A percentile compares a stretch with the other conserved stretches of the same genome.
phyloP scores from a whole-genome alignment of 1,284 basidiomycete genomes.

The Wallemia hederae region DNA sequence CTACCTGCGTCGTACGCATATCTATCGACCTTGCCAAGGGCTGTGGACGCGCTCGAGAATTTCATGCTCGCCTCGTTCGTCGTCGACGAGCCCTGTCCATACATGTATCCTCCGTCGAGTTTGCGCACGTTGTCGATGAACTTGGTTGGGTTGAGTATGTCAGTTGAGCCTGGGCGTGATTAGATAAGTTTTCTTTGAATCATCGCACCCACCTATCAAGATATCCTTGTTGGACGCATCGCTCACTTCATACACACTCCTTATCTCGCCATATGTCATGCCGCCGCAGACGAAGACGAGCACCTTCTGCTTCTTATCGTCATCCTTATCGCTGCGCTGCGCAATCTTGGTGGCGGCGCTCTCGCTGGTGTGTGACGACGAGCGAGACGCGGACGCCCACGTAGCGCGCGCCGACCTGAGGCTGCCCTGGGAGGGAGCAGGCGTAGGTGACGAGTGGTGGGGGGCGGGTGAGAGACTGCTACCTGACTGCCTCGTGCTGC shows the following conservation, averaged over 20 bases:
- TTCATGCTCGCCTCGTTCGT: neutral
- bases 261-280: slow-evolving; percentile 82
- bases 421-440: neutral
- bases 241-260: slow-evolving; percentile 57
- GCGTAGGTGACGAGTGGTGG: neutral
- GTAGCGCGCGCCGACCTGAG: slow-evolving; percentile 6
- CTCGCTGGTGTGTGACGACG: slow-evolving; percentile 6
- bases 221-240: slow-evolving; percentile 51
- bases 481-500: no score
- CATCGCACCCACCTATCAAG: slow-evolving; percentile 42
- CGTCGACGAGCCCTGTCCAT: neutral
- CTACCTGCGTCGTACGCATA: neutral
- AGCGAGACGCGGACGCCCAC: slow-evolving; percentile 10
- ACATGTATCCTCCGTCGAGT: neutral
- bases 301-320: slow-evolving; percentile 44
- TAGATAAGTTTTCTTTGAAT: neutral
- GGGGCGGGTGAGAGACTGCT: no score
- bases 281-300: slow-evolving; percentile 83
- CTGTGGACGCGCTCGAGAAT: neutral
- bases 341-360: neutral
- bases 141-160: neutral
- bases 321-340: slow-evolving; percentile 4
- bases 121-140: neutral
- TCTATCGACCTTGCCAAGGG: neutral
- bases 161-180: neutral